Conservation (phyloP, 2,329 filamentous ascomycete genomes). For the Fusarium sp. region DNA sequence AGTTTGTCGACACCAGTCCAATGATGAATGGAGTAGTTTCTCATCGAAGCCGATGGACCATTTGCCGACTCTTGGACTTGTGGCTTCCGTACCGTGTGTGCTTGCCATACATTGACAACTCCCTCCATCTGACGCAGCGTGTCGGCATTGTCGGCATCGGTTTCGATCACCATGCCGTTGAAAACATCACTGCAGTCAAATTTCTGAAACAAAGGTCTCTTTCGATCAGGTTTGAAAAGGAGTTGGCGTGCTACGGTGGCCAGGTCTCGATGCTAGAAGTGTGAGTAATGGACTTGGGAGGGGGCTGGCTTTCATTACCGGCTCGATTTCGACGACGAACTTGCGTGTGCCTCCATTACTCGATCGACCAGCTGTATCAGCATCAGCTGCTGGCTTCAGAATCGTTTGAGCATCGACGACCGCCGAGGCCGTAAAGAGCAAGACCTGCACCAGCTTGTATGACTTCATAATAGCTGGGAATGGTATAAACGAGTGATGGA, state of each 20-base stretch:
- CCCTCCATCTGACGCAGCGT: slow-evolving; percentile 48
- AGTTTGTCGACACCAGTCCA: slow-evolving; percentile 55
- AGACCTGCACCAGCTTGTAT: slow-evolving; percentile 23
- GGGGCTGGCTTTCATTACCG: slow-evolving; percentile 30
- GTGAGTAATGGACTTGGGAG: slow-evolving; percentile 23
- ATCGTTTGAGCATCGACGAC: slow-evolving; percentile 18
- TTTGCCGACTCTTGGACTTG: slow-evolving; percentile 22
- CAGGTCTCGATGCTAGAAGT: slow-evolving; percentile 25
- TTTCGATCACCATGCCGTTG: slow-evolving; percentile 50
- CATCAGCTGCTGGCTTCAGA: neutral
- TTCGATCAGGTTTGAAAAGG: slow-evolving; percentile 24
- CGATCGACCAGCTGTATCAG: slow-evolving; percentile 5
- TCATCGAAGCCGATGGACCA: slow-evolving; percentile 22
- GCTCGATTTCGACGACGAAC: slow-evolving; percentile 45
- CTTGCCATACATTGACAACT: slow-evolving; percentile 53
- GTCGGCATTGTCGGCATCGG: slow-evolving; percentile 48
- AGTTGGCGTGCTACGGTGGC: slow-evolving; percentile 41
- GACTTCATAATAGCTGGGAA: slow-evolving; percentile 30
- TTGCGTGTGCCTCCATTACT: slow-evolving; percentile 32
- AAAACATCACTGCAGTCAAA: slow-evolving; percentile 53
- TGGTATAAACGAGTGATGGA: neutral
- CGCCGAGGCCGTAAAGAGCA: slow-evolving; percentile 22
- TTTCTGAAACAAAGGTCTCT: slow-evolving; percentile 40
- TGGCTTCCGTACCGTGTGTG: slow-evolving; percentile 44
- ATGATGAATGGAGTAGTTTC: slow-evolving; percentile 52